These are phyloP conservation scores for Solanum chilense DNA, from an alignment of 257 asterid species.

Conservation along the genomic window DNA sequence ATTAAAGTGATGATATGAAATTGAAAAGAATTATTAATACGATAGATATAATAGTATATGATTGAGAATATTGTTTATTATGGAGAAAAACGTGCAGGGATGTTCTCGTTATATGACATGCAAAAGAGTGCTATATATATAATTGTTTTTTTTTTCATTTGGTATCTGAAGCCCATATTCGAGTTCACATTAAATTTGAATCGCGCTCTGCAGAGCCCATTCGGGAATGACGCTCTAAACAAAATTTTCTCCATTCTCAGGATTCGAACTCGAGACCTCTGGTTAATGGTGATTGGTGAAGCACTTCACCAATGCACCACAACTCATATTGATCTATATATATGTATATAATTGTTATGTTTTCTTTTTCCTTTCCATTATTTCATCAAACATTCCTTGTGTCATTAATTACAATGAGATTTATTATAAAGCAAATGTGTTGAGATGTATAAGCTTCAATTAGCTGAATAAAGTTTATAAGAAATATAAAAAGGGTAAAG, in stretches of 20 bases:
- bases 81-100: slow-evolving; percentile 4
- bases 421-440: neutral
- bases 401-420: neutral
- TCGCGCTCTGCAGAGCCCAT: no score
- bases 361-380: no score
- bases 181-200: no score
- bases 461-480: neutral
- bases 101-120: slow-evolving; percentile 1
- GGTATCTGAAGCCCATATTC: rapidly evolving
- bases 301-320: no score
- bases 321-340: no score
- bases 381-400: no score
- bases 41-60: no score
- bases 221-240: rapidly evolving
- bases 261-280: no score
- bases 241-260: no score
- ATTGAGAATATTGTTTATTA: neutral
- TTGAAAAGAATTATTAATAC: neutral
- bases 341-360: no score
- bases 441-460: neutral
- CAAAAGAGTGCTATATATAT: neutral
- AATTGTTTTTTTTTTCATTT: no score
- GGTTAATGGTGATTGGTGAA: neutral
- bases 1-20: neutral
- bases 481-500: no score